A percentile compares a stretch with the other conserved stretches of the same genome.
Evolutionary conservation across 2,329 filamentous ascomycete genomes (phyloP).

Genomic region (Fusarium burgessii): DNA sequence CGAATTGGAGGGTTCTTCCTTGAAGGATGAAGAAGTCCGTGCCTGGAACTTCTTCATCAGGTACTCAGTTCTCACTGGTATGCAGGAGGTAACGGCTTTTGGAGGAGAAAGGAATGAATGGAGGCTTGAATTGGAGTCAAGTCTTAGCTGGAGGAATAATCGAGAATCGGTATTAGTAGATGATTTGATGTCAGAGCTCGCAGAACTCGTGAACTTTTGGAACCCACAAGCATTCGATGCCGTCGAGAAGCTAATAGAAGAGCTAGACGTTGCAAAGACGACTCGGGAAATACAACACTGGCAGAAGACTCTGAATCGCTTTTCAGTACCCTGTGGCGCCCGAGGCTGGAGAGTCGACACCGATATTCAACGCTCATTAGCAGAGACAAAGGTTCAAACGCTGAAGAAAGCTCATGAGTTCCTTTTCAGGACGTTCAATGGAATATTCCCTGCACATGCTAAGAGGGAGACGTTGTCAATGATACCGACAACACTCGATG

Average conservation of each 20-base stretch:
- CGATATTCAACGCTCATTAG: not conserved
- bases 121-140: constrained; percentile 4
- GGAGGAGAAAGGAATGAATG: not conserved
- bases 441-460: not conserved
- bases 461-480: not conserved
- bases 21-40: not conserved
- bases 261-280: not conserved
- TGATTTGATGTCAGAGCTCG: not conserved
- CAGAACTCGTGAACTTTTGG: constrained; percentile 6
- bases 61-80: not conserved
- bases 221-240: not conserved
- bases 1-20: not conserved
- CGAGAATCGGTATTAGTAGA: constrained; percentile 5
- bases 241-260: not conserved
- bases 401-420: constrained; percentile 7
- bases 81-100: not conserved
- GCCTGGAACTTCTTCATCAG: not conserved
- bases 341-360: not conserved
- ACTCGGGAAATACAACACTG: not conserved
- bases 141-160: constrained; percentile 3
- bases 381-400: not conserved
- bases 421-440: constrained; percentile 3
- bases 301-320: not conserved
- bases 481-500: not conserved
- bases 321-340: not conserved